These are phyloP conservation scores for Mycena vitilis DNA, from an alignment of 768 basidiomycete species.

Conservation along the genomic window DNA sequence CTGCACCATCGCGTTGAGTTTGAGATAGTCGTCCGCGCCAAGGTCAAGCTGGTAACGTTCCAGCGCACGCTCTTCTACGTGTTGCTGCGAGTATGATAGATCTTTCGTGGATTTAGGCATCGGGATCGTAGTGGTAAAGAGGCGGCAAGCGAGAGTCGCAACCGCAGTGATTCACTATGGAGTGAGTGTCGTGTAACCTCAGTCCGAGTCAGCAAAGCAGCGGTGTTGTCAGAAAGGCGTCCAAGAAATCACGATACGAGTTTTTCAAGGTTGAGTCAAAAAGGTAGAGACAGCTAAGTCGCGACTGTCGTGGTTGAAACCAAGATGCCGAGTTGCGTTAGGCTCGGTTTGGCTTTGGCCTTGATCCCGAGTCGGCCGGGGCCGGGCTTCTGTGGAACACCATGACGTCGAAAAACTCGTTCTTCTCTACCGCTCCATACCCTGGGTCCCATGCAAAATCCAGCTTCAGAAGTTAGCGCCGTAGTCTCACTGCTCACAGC, in stretches of 20 bases:
- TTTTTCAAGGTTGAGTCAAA: too few relatives aligned
- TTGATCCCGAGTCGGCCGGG: too few relatives aligned
- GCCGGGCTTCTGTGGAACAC: too few relatives aligned
- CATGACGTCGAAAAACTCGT: not conserved
- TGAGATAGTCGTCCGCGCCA: conserved; percentile 24
- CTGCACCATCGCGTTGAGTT: conserved; percentile 28
- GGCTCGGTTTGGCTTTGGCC: too few relatives aligned
- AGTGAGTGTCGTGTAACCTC: too few relatives aligned
- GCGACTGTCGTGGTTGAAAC: too few relatives aligned
- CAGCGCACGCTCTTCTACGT: conserved; percentile 31
- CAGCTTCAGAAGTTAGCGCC: conserved; percentile 58
- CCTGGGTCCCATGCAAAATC: conserved; percentile 74
- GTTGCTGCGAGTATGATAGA: conserved; percentile 31
- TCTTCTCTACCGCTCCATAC: not conserved
- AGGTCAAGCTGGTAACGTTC: conserved; percentile 32
- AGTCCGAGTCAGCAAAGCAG: too few relatives aligned
- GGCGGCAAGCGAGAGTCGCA: not conserved
- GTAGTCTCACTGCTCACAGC: conserved; percentile 61
- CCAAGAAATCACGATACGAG: too few relatives aligned
- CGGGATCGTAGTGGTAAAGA: not conserved
- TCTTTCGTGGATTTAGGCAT: conserved; percentile 36
- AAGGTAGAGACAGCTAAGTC: too few relatives aligned
- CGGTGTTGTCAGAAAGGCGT: too few relatives aligned
- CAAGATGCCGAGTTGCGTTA: too few relatives aligned
- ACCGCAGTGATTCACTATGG: too few relatives aligned